A percentile compares a stretch with the other conserved stretches of the same genome.
Evolutionary conservation across 805 yeast genomes (phyloP).

Genomic region (Kregervanrija pseudodelftensis): DNA sequence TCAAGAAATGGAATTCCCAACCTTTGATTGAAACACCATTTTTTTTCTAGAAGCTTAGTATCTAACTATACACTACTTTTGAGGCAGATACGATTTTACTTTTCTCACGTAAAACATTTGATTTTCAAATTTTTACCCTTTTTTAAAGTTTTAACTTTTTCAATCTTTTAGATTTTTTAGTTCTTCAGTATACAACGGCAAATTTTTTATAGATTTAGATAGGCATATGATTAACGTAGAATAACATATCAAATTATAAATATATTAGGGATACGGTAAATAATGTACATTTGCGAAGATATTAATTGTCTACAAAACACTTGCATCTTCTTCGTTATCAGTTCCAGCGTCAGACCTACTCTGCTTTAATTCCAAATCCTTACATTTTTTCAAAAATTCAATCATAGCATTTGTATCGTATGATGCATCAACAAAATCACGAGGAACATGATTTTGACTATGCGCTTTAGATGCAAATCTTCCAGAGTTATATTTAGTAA

Average conservation of each 20-base stretch:
- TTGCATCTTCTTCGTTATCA: conserved; percentile 3
- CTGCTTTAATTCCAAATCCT: conserved; percentile 6
- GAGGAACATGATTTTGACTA: conserved; percentile 86
- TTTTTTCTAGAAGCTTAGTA: not conserved
- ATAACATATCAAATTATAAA: no score
- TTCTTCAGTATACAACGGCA: no score
- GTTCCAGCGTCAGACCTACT: not conserved
- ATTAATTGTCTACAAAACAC: not conserved
- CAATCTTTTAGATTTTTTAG: no score
- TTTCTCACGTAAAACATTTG: no score
- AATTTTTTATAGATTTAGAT: no score
- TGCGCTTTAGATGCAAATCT: conserved; percentile 77
- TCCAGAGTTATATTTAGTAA: conserved; percentile 62
- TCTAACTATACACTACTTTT: not conserved
- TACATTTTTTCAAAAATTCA: conserved; percentile 55
- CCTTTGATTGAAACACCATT: conserved; percentile 11
- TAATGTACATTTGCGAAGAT: not conserved
- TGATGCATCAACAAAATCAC: conserved; percentile 82
- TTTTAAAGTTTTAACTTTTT: no score
- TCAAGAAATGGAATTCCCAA: conserved; percentile 34
- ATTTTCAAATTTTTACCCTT: no score
- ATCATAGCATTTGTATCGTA: conserved; percentile 61
- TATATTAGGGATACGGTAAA: not conserved
- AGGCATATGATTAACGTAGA: no score
- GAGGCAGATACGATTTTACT: no score